These are phyloP conservation scores for Chamaenerion angustifolium DNA, from an alignment of 345 rosid species.

Conservation along the genomic window DNA sequence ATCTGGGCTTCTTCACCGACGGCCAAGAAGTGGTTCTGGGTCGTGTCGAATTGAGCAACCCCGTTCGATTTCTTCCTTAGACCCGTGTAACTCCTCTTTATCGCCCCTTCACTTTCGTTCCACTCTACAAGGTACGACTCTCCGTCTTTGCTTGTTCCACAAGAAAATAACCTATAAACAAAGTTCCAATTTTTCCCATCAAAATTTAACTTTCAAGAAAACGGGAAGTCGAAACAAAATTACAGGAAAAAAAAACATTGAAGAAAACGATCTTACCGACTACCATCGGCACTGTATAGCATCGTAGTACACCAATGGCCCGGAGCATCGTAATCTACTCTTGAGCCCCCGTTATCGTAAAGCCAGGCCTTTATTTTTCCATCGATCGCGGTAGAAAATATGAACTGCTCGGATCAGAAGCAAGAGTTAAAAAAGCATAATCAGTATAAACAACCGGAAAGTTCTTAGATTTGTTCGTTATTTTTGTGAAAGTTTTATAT, in stretches of 20 bases:
- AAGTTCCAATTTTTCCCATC: background rate
- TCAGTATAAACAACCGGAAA: no score
- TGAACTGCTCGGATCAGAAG: slow-evolving; percentile 34
- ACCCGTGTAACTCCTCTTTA: slow-evolving; percentile 60
- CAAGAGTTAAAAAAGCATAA: slow-evolving; percentile 10
- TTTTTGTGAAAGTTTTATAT: no score
- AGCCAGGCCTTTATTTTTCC: slow-evolving; percentile 91
- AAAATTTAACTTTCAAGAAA: background rate
- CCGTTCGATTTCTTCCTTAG: slow-evolving; percentile 52
- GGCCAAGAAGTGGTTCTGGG: slow-evolving; percentile 77
- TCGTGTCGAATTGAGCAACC: slow-evolving; percentile 69
- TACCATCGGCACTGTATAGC: slow-evolving; percentile 82
- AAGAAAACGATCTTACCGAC: slow-evolving; percentile 28
- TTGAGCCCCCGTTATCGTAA: slow-evolving; percentile 64
- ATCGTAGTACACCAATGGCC: slow-evolving; percentile 69
- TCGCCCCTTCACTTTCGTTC: slow-evolving; percentile 90
- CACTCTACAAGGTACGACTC: slow-evolving; percentile 75
- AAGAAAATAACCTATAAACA: slow-evolving; percentile 59
- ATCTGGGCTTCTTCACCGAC: slow-evolving; percentile 82
- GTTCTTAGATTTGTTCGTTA: no score
- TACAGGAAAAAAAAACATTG: background rate
- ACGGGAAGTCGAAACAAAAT: background rate
- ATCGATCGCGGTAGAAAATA: slow-evolving; percentile 67
- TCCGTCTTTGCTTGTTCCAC: slow-evolving; percentile 90
- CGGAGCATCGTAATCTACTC: slow-evolving; percentile 80